Evolutionary conservation across 768 basidiomycete species (phyloP), one percentile per base, ranked within the genome.

Genomic region (Pleurotus tuber-regium): DNA sequence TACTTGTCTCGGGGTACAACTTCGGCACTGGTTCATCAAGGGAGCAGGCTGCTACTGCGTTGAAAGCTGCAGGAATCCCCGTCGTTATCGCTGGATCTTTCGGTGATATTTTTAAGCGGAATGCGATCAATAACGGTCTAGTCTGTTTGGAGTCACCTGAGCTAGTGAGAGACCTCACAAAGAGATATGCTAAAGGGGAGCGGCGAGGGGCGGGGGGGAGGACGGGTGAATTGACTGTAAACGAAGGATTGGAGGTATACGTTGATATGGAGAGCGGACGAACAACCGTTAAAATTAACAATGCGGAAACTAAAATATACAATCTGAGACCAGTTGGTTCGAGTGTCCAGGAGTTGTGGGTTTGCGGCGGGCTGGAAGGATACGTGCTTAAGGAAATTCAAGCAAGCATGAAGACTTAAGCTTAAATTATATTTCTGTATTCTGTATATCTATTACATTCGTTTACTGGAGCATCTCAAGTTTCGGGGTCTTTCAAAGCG

Each of bases 41-140:
- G 49, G 97, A 99, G 70, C 97, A 99, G 66, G 97, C 97, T 2
- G 97, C 97, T 12, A 99, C 97, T 0, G 96, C 97, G 1, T 84
- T 99, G 56, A 93, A 94, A 65, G 82, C 94, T 5, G 91, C 96
- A 0, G 96, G 97, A 12, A 72, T 99, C 3, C 92, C 93, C 3
- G 74, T 97, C 43, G 93, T 99, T 50, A 79, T 99, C 52, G 93
- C 93, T n/a, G 97, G 95, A 28, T 97, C 94, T 25, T 99, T 99
- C 59, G 96, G 97, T 8, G 97, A 99, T 66, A 98, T 98, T 62
- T 99, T 97, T 80, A 98, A 98, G 75, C 85, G 97, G 26, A 99
- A 99, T 67, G 89, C 93, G 14, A 98, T 98, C 73, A 99, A 99
- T 73, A 98, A 99, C 64, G 96, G 94, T 8, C 77, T 99, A 4